Percentiles rank a stretch among this genome's conserved stretches.
These are phyloP conservation scores for Globisporangium sylvaticum DNA, from an alignment of 352 stramenopile genomes.

Conservation along the genomic window DNA sequence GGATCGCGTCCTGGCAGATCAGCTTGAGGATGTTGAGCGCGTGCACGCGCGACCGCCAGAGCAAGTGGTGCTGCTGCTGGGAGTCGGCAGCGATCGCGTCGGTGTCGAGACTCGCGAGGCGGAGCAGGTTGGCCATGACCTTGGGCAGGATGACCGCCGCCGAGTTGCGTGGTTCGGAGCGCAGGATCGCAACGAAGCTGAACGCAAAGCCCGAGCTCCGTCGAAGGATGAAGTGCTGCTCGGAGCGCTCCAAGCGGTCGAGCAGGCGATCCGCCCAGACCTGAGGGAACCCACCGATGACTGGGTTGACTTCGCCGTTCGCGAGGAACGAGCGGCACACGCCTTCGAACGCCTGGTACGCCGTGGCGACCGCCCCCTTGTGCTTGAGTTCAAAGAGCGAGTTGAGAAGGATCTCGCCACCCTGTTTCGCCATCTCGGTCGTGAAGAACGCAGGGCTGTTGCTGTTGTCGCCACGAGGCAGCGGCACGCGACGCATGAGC, in stretches of 20 bases:
- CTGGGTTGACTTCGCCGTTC: constrained; percentile 48
- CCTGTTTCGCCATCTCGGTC: constrained; percentile 44
- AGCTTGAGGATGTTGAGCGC: constrained; percentile 89
- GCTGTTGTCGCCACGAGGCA: constrained; percentile 24
- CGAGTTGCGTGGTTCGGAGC: constrained; percentile 80
- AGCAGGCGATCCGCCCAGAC: constrained; percentile 77
- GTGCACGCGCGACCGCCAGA: constrained; percentile 79
- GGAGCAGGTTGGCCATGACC: constrained; percentile 68
- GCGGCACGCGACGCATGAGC: constrained; percentile 61
- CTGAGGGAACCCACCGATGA: constrained; percentile 51
- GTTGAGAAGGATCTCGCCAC: constrained; percentile 73
- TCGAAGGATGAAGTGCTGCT: constrained; percentile 87
- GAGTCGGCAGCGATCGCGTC: constrained; percentile 28
- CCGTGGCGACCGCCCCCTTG: constrained; percentile 82
- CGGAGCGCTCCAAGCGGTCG: constrained; percentile 61
- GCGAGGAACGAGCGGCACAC: constrained; percentile 78
- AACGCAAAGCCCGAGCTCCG: constrained; percentile 86
- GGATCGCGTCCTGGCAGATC: constrained; percentile 84
- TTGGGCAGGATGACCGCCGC: constrained; percentile 70
- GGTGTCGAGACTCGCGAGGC: constrained; percentile 57
- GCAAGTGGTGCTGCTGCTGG: constrained; percentile 42
- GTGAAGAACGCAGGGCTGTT: constrained; percentile 33
- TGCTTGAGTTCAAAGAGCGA: constrained; percentile 87
- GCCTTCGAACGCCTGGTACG: constrained; percentile 81
- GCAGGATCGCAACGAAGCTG: constrained; percentile 85